phyloP scores from a whole-genome alignment of 345 rosid species.

The Luvunga scandens region DNA sequence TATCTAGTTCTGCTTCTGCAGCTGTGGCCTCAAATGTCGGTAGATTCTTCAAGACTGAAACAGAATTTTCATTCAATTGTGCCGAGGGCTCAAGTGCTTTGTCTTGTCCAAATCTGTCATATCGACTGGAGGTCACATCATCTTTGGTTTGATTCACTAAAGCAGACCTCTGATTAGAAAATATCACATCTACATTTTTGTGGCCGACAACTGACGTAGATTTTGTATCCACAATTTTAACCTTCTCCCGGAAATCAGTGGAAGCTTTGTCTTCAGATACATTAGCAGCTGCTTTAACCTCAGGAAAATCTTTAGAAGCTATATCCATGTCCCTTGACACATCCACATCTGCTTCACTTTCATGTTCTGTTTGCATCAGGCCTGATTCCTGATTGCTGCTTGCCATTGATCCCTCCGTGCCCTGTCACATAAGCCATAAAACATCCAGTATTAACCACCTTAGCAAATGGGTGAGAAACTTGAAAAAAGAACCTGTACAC shows the following conservation, averaged over 20 bases:
- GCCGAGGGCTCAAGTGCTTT: not conserved
- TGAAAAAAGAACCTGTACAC: not conserved
- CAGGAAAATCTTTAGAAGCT: conserved; percentile 18
- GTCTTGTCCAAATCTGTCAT: conserved; percentile 16
- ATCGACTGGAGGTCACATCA: conserved; percentile 13
- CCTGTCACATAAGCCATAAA: conserved; percentile 25
- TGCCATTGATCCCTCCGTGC: conserved; percentile 19
- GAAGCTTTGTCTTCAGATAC: conserved; percentile 22
- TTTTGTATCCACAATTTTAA: not conserved
- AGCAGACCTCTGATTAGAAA: conserved; percentile 17
- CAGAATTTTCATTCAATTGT: not conserved
- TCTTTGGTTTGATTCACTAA: conserved; percentile 18
- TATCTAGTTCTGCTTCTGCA: conserved; percentile 64
- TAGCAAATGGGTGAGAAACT: not conserved
- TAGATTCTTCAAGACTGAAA: conserved; percentile 1
- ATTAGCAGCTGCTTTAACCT: conserved; percentile 17
- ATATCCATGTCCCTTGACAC: conserved; percentile 28
- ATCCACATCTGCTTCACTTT: conserved; percentile 10
- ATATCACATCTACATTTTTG: not conserved
- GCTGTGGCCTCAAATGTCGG: conserved; percentile 34
- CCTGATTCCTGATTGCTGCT: conserved; percentile 20
- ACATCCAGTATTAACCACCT: conserved; percentile 6
- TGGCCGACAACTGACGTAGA: conserved; percentile 9
- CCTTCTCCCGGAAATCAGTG: conserved; percentile 20
- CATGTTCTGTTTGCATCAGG: conserved; percentile 14